Base-by-base conservation (phyloP, 2,329 filamentous ascomycete species). In the Orbilia javanica region DNA sequence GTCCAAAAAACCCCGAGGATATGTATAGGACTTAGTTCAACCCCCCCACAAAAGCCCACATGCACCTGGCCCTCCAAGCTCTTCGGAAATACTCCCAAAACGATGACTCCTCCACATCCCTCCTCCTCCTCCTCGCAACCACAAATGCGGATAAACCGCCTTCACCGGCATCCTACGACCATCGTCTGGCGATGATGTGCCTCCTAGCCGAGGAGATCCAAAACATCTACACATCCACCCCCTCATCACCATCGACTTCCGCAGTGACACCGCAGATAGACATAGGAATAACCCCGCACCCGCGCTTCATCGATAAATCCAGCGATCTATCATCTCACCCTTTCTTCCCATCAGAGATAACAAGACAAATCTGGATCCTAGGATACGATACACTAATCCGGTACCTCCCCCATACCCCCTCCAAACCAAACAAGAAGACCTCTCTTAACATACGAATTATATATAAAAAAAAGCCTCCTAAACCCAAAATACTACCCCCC, bases 111-210 rank as follows among this genome's bases (percentile, higher is more conserved):
- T n/a, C 63, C 53, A n/a, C n/a, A 22, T 53, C 55, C 0, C 72
- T 77, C 1, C 66, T 74, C 3, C 64, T 74, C 15, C 75, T 74
- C 46, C 75, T 74, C 6, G 64, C 75, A 13, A 79, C 70, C 4
- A 36, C 68, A 36, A 79, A 79, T 25, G 75, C 64, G 4, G 75
- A 79, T 60, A 79, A 79, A 69, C 15, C 55, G n/a, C 44, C 63
- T 3, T 46, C 52, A 2, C 75, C 75, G 2, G 75, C 75, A 15
- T 7, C 75, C 1, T 68, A 68, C 46, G 69, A 74, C 11, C 69
- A 79, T 34, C 68, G 75, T 15, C 29, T 79, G 4, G 69, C 75
- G 6, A 73, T 79, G 75, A 79, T 79, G 69, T 79, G 75, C 34
- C 75, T 79, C 4, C 68, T 79, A 36, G 75, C 75, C 29, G 50